Conservation (phyloP, 1,284 basidiomycete species). For the Cryptococcus sp. region DNA sequence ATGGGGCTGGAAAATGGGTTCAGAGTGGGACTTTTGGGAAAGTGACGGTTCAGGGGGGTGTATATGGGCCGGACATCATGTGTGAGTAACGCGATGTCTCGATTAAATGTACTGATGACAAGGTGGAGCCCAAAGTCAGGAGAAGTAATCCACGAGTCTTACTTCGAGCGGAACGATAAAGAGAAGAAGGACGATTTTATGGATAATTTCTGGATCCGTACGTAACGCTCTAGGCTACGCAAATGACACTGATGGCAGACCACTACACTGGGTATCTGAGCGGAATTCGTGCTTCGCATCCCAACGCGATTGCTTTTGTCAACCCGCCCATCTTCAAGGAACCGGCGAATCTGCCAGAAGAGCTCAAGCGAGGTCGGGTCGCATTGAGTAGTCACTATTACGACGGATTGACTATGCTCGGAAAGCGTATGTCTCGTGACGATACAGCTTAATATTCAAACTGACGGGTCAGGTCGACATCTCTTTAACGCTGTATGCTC, state of each 20-base stretch:
- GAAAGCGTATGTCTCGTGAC: conserved; percentile 19
- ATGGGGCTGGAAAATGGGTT: conserved; percentile 77
- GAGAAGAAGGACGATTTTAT: conserved; percentile 55
- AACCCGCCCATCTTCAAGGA: conserved; percentile 87
- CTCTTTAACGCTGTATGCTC: conserved; percentile 31
- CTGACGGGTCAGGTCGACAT: conserved; percentile 20
- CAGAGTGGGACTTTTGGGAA: conserved; percentile 58
- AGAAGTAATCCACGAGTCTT: conserved; percentile 65
- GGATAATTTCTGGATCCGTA: conserved; percentile 68
- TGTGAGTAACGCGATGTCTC: conserved; percentile 39
- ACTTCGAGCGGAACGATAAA: conserved; percentile 57
- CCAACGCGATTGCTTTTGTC: conserved; percentile 81
- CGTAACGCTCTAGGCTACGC: conserved; percentile 21
- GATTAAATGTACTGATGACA: conserved; percentile 1
- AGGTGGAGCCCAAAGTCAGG: conserved; percentile 70
- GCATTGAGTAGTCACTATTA: conserved; percentile 88
- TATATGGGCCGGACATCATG: conserved; percentile 52
- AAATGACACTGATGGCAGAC: conserved; percentile 46
- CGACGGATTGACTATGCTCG: conserved; percentile 66
- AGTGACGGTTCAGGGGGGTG: conserved; percentile 48
- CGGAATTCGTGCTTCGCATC: conserved; percentile 68
- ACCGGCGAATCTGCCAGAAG: conserved; percentile 59
- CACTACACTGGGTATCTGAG: conserved; percentile 66
- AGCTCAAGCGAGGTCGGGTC: conserved; percentile 63
- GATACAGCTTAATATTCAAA: background rate